Conservation (phyloP, 1,284 basidiomycete genomes). For the Tremellales sp. region DNA sequence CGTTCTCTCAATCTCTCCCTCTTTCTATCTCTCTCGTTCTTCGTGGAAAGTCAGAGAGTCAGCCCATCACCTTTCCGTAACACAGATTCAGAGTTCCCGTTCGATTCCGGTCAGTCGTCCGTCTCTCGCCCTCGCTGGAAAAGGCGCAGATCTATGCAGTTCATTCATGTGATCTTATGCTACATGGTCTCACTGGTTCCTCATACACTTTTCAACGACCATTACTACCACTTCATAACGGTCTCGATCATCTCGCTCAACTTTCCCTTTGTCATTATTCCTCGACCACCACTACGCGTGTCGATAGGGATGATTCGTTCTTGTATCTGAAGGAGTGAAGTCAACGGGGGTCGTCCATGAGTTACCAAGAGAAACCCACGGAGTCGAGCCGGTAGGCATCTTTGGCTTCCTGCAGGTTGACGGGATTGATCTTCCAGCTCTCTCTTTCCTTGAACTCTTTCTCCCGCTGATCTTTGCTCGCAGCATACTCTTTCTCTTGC, state of each 20-base stretch:
- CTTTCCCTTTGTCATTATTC: slow-evolving; percentile 14
- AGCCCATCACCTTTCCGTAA: no score
- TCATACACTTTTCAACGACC: no score
- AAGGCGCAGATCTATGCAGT: no score
- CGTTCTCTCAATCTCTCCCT: no score
- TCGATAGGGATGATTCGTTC: slow-evolving; percentile 6
- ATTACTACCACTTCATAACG: slow-evolving; percentile 4
- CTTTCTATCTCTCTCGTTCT: no score
- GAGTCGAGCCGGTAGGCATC: slow-evolving; percentile 27
- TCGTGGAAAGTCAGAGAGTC: no score
- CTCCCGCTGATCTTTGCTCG: slow-evolving; percentile 7
- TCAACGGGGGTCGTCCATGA: slow-evolving; percentile 1
- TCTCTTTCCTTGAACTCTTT: slow-evolving; percentile 9
- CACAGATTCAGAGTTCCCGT: no score
- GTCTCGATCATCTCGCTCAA: slow-evolving; percentile 13
- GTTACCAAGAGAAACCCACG: slow-evolving; percentile 14
- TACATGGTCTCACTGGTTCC: no score
- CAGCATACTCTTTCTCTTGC: slow-evolving; percentile 11
- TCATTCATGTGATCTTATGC: no score
- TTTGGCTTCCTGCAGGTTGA: slow-evolving; percentile 28
- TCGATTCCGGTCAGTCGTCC: no score
- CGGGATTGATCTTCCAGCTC: slow-evolving; percentile 13
- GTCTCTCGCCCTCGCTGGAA: no score
- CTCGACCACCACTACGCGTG: slow-evolving; percentile 6
- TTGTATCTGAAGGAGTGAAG: not conserved